phyloP scores from a whole-genome alignment of 1,139 yeast genomes.

The Blastobotrys ciferrii region DNA sequence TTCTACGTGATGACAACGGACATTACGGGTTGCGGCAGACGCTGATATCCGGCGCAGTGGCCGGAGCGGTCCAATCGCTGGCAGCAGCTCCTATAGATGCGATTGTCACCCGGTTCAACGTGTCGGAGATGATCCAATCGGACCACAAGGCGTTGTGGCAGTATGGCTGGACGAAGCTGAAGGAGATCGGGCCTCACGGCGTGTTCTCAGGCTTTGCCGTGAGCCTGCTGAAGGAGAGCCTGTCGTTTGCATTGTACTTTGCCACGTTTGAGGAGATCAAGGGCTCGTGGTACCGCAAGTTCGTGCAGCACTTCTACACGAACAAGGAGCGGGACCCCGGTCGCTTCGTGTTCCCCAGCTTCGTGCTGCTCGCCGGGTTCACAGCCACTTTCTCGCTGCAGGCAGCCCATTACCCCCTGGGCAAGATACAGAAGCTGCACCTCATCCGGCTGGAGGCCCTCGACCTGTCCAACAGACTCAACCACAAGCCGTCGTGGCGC shows the following conservation, averaged over 20 bases:
- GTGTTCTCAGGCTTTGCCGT: constrained; percentile 87
- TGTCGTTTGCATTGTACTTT: constrained; percentile 86
- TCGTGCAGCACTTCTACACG: constrained; percentile 22
- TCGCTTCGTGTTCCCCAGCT: constrained; percentile 59
- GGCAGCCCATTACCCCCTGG: constrained; percentile 77
- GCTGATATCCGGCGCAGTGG: constrained; percentile 76
- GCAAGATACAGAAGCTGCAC: constrained; percentile 77
- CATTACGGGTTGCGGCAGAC: constrained; percentile 46
- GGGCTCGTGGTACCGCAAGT: constrained; percentile 33
- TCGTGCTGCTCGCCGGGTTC: constrained; percentile 83
- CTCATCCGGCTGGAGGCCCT: constrained; percentile 74
- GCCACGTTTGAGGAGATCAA: constrained; percentile 82
- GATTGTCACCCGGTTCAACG: constrained; percentile 74
- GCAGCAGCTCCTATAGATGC: constrained; percentile 96
- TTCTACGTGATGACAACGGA: constrained; percentile 23
- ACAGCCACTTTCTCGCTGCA: constrained; percentile 78
- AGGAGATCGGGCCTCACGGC: constrained; percentile 74
- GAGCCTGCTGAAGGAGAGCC: constrained; percentile 72
- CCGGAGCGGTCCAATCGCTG: constrained; percentile 83
- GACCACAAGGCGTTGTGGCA: constrained; percentile 71
- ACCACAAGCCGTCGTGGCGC: constrained; percentile 17
- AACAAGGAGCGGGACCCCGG: constrained; percentile 28
- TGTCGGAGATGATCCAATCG: constrained; percentile 68
- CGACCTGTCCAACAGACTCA: constrained; percentile 45
- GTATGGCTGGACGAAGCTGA: constrained; percentile 66